A percentile compares a stretch with the other conserved stretches of the same genome.
These are phyloP conservation scores for Thinopyrum elongatum DNA, from an alignment of 176 grass and related monocot species.

Conservation along the genomic window DNA sequence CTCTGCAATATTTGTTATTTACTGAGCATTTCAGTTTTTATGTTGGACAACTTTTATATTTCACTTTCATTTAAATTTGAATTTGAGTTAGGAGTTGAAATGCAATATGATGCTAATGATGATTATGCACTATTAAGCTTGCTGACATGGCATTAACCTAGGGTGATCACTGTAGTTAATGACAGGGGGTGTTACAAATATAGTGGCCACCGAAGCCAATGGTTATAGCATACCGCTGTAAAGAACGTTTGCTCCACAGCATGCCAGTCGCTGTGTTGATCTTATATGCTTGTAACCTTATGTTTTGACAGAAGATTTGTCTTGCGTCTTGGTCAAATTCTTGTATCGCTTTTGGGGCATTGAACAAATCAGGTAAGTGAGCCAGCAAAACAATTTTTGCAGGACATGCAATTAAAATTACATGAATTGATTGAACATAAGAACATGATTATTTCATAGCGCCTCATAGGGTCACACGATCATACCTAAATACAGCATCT, in stretches of 20 bases:
- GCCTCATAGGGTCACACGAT: constrained; percentile 20
- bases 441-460: constrained; percentile 9
- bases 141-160: too few species aligned
- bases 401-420: not conserved
- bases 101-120: too few species aligned
- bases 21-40: too few species aligned
- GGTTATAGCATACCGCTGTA: not conserved
- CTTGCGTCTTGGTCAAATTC: not conserved
- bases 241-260: not conserved
- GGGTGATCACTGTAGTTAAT: too few species aligned
- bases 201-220: not conserved
- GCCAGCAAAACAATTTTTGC: not conserved
- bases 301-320: not conserved
- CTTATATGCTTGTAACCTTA: too few species aligned
- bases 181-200: too few species aligned
- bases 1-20: too few species aligned
- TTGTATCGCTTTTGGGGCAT: not conserved
- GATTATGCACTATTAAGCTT: too few species aligned
- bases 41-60: too few species aligned
- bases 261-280: not conserved
- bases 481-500: constrained; percentile 31
- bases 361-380: not conserved
- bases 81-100: too few species aligned
- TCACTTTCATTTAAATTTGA: too few species aligned
- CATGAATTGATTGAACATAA: not conserved